Conservation (phyloP, 306 rosid species). For the Rubus idaeus region DNA sequence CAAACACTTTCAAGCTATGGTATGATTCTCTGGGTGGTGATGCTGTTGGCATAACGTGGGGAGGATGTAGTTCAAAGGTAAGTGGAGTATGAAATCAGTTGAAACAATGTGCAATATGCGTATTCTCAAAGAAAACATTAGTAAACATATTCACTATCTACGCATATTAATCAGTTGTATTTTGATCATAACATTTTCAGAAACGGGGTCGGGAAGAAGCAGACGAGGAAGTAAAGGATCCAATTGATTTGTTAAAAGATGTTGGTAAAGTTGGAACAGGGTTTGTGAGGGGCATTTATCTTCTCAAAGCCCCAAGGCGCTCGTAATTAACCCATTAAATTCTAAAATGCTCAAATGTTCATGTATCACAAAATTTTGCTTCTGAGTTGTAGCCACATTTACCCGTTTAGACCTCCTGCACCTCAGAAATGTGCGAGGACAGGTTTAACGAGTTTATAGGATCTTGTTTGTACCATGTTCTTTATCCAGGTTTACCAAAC, state of each 20-base stretch:
- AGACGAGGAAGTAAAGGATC: constrained; percentile 46
- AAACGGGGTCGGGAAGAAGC: constrained; percentile 69
- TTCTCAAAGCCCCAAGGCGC: constrained; percentile 65
- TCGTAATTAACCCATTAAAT: neutral
- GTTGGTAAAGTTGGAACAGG: constrained; percentile 83
- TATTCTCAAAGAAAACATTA: neutral
- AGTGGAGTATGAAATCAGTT: neutral
- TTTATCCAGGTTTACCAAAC: neutral
- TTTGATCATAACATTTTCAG: constrained; percentile 37
- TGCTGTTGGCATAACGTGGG: constrained; percentile 89
- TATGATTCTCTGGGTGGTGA: constrained; percentile 95
- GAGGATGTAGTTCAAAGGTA: constrained; percentile 62
- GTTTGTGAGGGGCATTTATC: constrained; percentile 62
- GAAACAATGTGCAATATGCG: neutral
- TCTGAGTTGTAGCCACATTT: neutral
- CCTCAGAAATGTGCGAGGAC: neutral
- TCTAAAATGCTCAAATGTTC: neutral
- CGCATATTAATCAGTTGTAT: constrained; percentile 13
- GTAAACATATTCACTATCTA: neutral
- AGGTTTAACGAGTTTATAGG: neutral
- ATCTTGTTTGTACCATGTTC: neutral
- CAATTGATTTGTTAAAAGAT: constrained; percentile 49
- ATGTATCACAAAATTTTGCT: neutral
- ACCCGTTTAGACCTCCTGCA: neutral
- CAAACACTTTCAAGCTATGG: constrained; percentile 71